Percentiles rank a stretch among this genome's conserved stretches.
phyloP scores from a whole-genome alignment of 2,329 filamentous ascomycete species.

The Phialophora tarda region DNA sequence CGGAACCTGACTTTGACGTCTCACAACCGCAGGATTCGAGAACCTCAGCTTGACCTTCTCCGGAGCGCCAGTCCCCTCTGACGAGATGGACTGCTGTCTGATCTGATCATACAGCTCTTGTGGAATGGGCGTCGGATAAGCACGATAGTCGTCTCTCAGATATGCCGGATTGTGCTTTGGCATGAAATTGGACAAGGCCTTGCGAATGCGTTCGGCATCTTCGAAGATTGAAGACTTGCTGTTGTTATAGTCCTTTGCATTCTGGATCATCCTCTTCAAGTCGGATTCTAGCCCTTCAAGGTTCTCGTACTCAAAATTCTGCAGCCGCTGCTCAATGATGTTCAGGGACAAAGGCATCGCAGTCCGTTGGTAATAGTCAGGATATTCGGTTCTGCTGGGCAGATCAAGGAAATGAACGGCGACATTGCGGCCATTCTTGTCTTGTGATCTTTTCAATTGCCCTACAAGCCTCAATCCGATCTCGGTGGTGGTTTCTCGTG shows the following conservation, averaged over 20 bases:
- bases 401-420: conserved; percentile 76
- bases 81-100: conserved; percentile 30
- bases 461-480: conserved; percentile 76
- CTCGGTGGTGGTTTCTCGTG: conserved; percentile 69
- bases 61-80: conserved; percentile 22
- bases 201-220: conserved; percentile 84
- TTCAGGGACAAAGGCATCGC: conserved; percentile 79
- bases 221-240: conserved; percentile 75
- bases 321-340: conserved; percentile 75
- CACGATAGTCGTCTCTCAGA: conserved; percentile 69
- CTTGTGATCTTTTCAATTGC: conserved; percentile 74
- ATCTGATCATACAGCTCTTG: conserved; percentile 51
- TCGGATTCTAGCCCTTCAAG: conserved; percentile 81
- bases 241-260: conserved; percentile 83
- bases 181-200: conserved; percentile 87
- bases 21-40: conserved; percentile 17
- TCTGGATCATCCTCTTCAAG: conserved; percentile 84
- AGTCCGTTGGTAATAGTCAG: conserved; percentile 78
- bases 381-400: conserved; percentile 59
- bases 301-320: conserved; percentile 69
- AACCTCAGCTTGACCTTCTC: conserved; percentile 37
- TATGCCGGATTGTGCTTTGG: conserved; percentile 85
- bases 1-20: conserved; percentile 33
- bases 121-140: conserved; percentile 74
- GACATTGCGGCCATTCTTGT: conserved; percentile 81